A percentile compares a stretch with the other conserved stretches of the same genome.
Conservation (phyloP, 306 rosid species). For the Vigna radiata region DNA sequence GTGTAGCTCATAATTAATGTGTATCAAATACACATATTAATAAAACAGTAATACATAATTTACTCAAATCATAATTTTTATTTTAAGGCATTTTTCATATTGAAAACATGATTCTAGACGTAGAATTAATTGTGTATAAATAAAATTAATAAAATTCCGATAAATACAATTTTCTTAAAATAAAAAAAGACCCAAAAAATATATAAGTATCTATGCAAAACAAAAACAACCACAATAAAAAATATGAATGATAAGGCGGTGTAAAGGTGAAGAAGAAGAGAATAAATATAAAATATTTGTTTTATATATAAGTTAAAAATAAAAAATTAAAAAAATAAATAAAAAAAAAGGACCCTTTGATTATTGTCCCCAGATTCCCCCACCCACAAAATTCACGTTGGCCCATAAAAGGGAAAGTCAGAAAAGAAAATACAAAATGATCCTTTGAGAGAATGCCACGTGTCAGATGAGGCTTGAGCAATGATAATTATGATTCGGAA, state of each 20-base stretch:
- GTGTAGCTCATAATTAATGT: no score
- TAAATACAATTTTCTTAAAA: background rate
- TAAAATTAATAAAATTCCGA: background rate
- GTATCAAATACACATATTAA: no score
- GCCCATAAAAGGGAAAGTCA: conserved; percentile 35
- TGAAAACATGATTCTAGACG: background rate
- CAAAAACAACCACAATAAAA: background rate
- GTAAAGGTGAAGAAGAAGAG: background rate
- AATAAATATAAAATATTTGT: no score
- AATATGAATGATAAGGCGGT: background rate
- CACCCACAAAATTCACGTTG: conserved; percentile 40
- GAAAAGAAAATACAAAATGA: conserved; percentile 14
- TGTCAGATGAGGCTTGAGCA: conserved; percentile 25
- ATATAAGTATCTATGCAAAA: background rate
- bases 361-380: conserved; percentile 41
- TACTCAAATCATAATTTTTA: no score
- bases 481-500: conserved; percentile 44
- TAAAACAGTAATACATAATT: no score
- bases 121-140: background rate
- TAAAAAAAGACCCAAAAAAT: background rate
- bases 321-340: no score
- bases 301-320: no score
- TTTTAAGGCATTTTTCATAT: background rate
- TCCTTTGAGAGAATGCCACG: conserved; percentile 46
- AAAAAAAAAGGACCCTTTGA: background rate